Evolutionary conservation across 306 rosid species (phyloP).

Genomic region (Carpinus viminea): DNA sequence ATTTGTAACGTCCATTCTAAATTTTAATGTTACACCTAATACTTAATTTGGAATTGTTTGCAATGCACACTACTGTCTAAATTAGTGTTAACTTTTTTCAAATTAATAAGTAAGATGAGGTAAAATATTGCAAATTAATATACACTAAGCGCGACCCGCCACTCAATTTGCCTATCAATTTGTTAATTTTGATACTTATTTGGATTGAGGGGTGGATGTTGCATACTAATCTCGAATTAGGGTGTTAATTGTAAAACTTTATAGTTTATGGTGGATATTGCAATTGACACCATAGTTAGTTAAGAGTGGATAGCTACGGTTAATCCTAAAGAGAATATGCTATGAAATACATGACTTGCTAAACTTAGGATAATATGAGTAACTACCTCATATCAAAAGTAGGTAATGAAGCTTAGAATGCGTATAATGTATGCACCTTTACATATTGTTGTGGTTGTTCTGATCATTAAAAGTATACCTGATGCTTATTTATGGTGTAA

Average conservation of each 20-base stretch:
- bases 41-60: neutral
- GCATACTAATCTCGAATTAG: neutral
- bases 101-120: neutral
- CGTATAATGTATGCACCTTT: neutral
- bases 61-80: neutral
- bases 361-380: neutral
- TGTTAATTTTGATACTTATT: no score
- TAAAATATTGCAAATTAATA: neutral
- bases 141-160: no score
- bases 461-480: neutral
- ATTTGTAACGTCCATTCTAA: neutral
- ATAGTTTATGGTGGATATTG: neutral
- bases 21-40: neutral
- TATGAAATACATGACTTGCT: neutral
- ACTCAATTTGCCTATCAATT: no score
- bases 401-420: neutral
- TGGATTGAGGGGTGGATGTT: neutral
- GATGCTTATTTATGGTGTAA: conserved; percentile 8
- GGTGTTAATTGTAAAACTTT: neutral
- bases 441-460: neutral
- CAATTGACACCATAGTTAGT: neutral
- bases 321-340: neutral
- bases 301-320: neutral
- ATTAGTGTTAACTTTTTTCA: neutral
- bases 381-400: neutral